These are phyloP conservation scores for Rhodotorula taiwanensis DNA, from an alignment of 768 basidiomycete genomes.

Conservation along the genomic window DNA sequence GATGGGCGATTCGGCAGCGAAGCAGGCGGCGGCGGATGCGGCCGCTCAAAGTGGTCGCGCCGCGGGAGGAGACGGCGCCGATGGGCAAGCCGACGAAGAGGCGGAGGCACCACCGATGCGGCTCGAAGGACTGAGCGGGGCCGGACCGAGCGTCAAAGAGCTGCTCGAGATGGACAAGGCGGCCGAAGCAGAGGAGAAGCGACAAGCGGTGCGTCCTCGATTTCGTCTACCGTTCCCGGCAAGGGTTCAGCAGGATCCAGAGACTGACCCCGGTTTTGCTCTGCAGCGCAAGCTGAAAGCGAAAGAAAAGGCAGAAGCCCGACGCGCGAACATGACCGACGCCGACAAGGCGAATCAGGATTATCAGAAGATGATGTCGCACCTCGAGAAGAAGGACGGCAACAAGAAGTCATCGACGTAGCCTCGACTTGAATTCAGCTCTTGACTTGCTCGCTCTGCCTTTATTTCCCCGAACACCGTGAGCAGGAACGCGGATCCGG, in stretches of 20 bases:
- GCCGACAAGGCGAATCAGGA: slow-evolving; percentile 20
- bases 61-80: neutral
- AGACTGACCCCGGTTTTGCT: no score
- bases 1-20: slow-evolving; percentile 23
- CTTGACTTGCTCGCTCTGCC: no score
- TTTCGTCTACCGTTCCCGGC: no score
- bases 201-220: slow-evolving; percentile 54
- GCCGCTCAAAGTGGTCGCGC: neutral
- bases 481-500: no score
- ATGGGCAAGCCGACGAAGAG: slow-evolving; percentile 45
- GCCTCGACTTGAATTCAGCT: no score
- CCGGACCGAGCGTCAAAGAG: slow-evolving; percentile 72
- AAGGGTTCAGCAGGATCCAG: no score
- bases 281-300: slow-evolving; percentile 23
- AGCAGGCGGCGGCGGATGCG: slow-evolving; percentile 16
- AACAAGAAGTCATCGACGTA: neutral
- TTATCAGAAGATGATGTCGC: neutral
- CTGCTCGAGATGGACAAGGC: slow-evolving; percentile 71
- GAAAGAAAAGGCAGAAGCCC: neutral
- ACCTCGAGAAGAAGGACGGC: slow-evolving; percentile 1
- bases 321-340: slow-evolving; percentile 2
- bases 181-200: slow-evolving; percentile 59
- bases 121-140: slow-evolving; percentile 70
- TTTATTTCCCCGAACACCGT: no score
- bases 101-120: slow-evolving; percentile 51